Evolutionary conservation across 495 filamentous ascomycete species (phyloP).

Genomic region (Annulohypoxylon nitens): DNA sequence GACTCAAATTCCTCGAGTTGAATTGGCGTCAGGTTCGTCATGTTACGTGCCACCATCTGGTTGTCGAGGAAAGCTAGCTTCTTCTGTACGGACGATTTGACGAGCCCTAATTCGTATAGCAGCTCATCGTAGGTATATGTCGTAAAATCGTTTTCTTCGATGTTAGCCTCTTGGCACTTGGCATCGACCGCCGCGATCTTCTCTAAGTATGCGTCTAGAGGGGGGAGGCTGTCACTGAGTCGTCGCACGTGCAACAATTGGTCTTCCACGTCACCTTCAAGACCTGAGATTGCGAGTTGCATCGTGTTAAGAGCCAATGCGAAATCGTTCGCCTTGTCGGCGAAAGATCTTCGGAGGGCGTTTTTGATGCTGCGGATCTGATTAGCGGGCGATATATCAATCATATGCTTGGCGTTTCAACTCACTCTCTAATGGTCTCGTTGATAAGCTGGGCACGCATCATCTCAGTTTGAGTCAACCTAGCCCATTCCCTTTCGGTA

Average conservation of each 20-base stretch:
- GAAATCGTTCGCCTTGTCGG: slow-evolving; percentile 97
- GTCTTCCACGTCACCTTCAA: slow-evolving; percentile 96
- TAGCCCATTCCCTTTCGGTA: slow-evolving; percentile 84
- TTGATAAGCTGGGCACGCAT: slow-evolving; percentile 92
- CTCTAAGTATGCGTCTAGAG: slow-evolving; percentile 87
- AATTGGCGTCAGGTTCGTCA: slow-evolving; percentile 98
- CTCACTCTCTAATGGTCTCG: slow-evolving; percentile 93
- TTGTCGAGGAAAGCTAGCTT: slow-evolving; percentile 97
- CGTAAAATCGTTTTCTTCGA: slow-evolving; percentile 99
- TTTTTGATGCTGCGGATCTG: slow-evolving; percentile 83
- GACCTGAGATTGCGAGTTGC: slow-evolving; percentile 89
- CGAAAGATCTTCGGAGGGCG: slow-evolving; percentile 87
- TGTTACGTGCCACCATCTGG: slow-evolving; percentile 93
- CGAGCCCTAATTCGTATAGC: slow-evolving; percentile 90
- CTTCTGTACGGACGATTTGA: slow-evolving; percentile 90
- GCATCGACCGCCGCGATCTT: slow-evolving; percentile 84
- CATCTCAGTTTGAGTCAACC: slow-evolving; percentile 83
- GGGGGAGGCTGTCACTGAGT: slow-evolving; percentile 83
- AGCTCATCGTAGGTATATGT: slow-evolving; percentile 98
- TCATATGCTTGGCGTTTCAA: slow-evolving; percentile 17
- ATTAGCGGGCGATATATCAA: slow-evolving; percentile 23
- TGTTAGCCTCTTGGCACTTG: slow-evolving; percentile 95
- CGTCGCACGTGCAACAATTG: slow-evolving; percentile 87
- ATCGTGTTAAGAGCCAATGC: slow-evolving; percentile 93
- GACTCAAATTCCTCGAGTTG: slow-evolving; percentile 98